Conservation (phyloP, 176 grass and related monocot species). For the Avena sativa region DNA sequence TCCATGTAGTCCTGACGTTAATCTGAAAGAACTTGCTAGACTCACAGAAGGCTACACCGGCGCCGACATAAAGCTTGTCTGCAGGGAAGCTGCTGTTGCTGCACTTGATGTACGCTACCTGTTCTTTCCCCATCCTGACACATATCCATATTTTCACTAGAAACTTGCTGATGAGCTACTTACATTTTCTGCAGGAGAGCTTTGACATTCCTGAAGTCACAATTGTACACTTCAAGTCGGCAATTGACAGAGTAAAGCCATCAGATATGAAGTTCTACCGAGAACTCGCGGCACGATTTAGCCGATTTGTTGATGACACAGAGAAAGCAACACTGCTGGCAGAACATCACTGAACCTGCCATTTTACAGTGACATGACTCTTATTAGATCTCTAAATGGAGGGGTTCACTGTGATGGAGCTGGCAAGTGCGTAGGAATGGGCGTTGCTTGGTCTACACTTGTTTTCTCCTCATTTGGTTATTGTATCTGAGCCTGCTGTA, state of each 20-base stretch:
- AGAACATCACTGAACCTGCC: slow-evolving; percentile 8
- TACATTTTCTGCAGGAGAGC: slow-evolving; percentile 55
- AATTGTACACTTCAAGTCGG: slow-evolving; percentile 68
- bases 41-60: slow-evolving; percentile 92
- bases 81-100: slow-evolving; percentile 86
- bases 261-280: slow-evolving; percentile 76
- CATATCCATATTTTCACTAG: not conserved
- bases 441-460: not conserved
- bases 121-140: slow-evolving; percentile 22
- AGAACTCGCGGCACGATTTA: slow-evolving; percentile 65
- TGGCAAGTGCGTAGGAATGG: not conserved
- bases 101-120: slow-evolving; percentile 76
- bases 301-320: slow-evolving; percentile 54
- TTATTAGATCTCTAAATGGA: not conserved
- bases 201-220: slow-evolving; percentile 60
- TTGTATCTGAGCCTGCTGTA: not conserved
- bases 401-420: not conserved
- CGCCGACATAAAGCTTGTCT: slow-evolving; percentile 82
- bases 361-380: not conserved
- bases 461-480: not conserved
- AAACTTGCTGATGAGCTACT: slow-evolving; percentile 25
- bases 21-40: slow-evolving; percentile 71
- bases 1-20: slow-evolving; percentile 65
- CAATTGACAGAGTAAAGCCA: slow-evolving; percentile 52
- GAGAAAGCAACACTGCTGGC: slow-evolving; percentile 32